A percentile compares a stretch with the other conserved stretches of the same genome.
phyloP scores from a whole-genome alignment of 176 grass and related monocot genomes.

The Paspalum notatum region DNA sequence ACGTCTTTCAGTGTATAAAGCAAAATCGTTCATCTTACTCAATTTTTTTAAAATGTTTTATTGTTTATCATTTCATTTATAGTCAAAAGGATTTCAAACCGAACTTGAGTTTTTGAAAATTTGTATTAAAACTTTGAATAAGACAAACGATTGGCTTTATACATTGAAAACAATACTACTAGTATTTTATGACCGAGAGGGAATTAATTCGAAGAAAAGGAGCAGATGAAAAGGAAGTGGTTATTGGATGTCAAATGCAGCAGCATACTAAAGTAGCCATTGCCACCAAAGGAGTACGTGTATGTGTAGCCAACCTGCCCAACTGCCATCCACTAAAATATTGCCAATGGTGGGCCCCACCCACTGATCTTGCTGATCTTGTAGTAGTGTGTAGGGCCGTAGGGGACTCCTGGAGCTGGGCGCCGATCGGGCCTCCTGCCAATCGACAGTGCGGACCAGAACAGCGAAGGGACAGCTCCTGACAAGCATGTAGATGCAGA shows the following conservation, averaged over 20 bases:
- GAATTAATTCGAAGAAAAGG: neutral
- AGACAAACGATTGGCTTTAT: too few relatives aligned
- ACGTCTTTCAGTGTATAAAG: too few relatives aligned
- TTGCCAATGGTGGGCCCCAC: conserved; percentile 36
- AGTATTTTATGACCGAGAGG: too few relatives aligned
- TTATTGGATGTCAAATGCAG: conserved; percentile 1
- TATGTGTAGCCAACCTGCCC: conserved; percentile 16
- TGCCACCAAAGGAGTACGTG: conserved; percentile 8
- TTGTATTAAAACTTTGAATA: too few relatives aligned
- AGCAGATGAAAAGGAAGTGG: neutral
- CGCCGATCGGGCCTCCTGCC: conserved; percentile 21
- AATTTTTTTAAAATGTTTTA: too few relatives aligned
- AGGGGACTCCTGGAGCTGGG: conserved; percentile 32
- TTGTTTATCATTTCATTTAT: too few relatives aligned
- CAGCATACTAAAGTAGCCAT: conserved; percentile 24
- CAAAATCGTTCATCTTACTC: too few relatives aligned
- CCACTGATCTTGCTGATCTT: conserved; percentile 21
- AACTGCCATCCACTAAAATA: conserved; percentile 32
- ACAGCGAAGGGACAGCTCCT: conserved; percentile 37
- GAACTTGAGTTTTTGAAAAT: too few relatives aligned
- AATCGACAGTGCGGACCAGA: conserved; percentile 16
- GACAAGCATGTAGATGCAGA: conserved; percentile 39
- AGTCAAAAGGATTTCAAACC: too few relatives aligned
- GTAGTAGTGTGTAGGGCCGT: conserved; percentile 14
- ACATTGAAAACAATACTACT: too few relatives aligned